Base-by-base conservation (phyloP, 192 early-diverging fungal species). In the Dissophora globulifera region DNA sequence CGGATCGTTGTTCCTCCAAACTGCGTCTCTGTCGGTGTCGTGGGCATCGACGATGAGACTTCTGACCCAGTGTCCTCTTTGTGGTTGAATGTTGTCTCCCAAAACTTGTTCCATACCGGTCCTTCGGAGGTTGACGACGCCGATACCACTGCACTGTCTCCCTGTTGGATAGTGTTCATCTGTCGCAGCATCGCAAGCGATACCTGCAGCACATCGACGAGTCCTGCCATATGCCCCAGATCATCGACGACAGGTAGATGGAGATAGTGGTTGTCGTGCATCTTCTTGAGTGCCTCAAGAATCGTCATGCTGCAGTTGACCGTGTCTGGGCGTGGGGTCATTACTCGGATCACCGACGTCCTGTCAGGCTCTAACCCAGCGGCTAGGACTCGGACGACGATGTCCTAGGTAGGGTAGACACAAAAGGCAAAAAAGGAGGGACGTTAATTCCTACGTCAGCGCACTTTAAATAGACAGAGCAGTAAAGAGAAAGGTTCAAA, bases 291-390 rank as follows among this genome's bases (percentile, higher is more conserved):
- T 9, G 90, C 92, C 32, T 91, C 91, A 42, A 92, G 78, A 42
- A 93, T 86, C 41, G 87, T 87, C 52, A 84, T 90, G 55, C 58
- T 63, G 29, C 86, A 81, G 40, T 67, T 52, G 2, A 88, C 90
- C 4, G 91, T 89, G 65, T 93, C 90, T 8, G 92, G 92, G 56
- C 90, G 85, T 42, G 90, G 92, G 0, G 92, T 93, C 96, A 98
- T 98, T 22, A 98, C 96, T 35, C 96, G 90, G 17, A 96, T 92
- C 10, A 98, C 94, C n/a, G 93, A 91, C 50, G 93, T 95, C 15
- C 84, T 92, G 48, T 82, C 83, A 13, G 96, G 93, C 47, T 93
- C 90, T 54, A 96, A 76, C 8, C 90, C 87, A 31, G 90, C 91
- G 9, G 92, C 91, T 57, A 93, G 87, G 11, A 93, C 91, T 50